Evolutionary conservation across 2,329 filamentous ascomycete genomes (phyloP), one percentile per base, ranked within the genome.

Genomic region (Cytospora leucostoma): DNA sequence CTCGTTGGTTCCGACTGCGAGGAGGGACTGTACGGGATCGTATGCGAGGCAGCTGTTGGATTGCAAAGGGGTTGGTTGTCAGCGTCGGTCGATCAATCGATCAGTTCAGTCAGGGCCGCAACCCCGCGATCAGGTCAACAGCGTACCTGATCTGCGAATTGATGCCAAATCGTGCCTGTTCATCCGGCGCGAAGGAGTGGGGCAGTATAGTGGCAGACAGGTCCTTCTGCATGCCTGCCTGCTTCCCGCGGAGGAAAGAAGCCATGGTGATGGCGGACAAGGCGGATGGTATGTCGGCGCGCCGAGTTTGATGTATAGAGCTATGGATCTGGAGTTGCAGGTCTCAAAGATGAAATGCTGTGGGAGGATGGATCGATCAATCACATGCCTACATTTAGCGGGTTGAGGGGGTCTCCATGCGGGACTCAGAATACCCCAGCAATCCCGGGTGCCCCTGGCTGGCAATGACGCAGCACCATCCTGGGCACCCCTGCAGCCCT

Each of bases 221-320:
- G 78, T 98, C 95, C 77, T 89, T 91, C 74, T 93, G 90, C 70
- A 99, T 90, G 72, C 95, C 95, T 63, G 92, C 87, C 82, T 98
- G 95, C 82, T 96, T 97, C 70, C 91, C 90, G 74, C 95, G 85
- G 67, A 99, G 80, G 74, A 98, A 94, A 71, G 90, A 87, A 61
- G 93, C 88, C 93, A 97, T 97, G 44, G 19, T 47, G 44, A 12
- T n/a, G 44, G 44, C 3, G 55, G 66, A 63, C n/a, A 19, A 15
- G 15, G 56, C 3, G n/a, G 15, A 12, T 32, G 51, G 51, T 33
- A 38, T 54, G 35, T 50, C 59, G 51, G 51, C 38, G 50, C 8
- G 44, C n/a, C 19, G 44, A 47, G 44, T 21, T 21, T 10, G 44
- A 47, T 27, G 44, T 7, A 21, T 21, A n/a, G n/a, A n/a, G n/a